These are phyloP conservation scores for Heliocybe sulcata DNA, from an alignment of 1,284 basidiomycete species.

Conservation along the genomic window DNA sequence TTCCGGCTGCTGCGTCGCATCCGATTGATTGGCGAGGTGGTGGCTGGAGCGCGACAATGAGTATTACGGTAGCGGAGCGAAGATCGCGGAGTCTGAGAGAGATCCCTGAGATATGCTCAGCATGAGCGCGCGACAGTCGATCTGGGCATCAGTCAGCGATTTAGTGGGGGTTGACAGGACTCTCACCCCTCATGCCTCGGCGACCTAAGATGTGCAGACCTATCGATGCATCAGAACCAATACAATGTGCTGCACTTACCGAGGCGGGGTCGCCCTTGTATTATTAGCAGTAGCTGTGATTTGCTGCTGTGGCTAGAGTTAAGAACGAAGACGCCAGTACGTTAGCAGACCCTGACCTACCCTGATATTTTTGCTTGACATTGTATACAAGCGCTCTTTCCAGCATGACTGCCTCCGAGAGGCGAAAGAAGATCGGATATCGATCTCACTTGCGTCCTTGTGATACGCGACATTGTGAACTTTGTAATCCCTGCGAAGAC, in stretches of 20 bases:
- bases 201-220: not conserved
- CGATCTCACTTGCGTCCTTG: not conserved
- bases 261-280: not conserved
- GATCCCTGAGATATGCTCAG: not conserved
- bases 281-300: not conserved
- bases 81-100: not conserved
- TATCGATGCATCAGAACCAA: not conserved
- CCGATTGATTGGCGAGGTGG: not conserved
- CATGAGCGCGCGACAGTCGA: not conserved
- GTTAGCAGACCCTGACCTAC: too few species aligned
- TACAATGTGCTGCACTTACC: not conserved
- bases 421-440: not conserved
- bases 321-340: not conserved
- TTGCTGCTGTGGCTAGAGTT: not conserved
- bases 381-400: too few species aligned
- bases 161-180: not conserved
- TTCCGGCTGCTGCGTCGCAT: not conserved
- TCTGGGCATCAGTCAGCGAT: not conserved
- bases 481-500: conserved; percentile 2
- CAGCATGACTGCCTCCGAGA: not conserved
- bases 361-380: too few species aligned
- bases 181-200: not conserved
- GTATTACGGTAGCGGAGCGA: not conserved
- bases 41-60: not conserved
- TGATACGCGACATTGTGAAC: not conserved